Evolutionary conservation across 345 rosid genomes (phyloP).

Genomic region (Citrus sp.): DNA sequence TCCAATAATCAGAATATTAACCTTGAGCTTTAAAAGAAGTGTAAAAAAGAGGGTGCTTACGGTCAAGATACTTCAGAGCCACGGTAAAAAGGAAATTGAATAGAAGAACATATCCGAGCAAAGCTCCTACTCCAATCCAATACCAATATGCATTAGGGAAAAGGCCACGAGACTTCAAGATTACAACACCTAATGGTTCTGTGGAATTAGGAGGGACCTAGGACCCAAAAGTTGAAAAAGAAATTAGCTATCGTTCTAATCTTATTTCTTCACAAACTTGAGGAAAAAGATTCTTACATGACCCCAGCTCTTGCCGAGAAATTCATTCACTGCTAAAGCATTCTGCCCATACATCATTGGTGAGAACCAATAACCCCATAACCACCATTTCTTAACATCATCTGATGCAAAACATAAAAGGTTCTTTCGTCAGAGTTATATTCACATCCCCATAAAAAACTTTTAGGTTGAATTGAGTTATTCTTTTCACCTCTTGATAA

Average conservation of each 20-base stretch:
- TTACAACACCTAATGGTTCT: conserved; percentile 62
- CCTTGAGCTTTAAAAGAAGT: neutral
- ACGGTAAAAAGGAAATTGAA: conserved; percentile 70
- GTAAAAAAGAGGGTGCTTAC: conserved; percentile 40
- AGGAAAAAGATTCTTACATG: conserved; percentile 36
- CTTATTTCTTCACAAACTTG: neutral
- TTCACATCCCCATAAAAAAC: neutral
- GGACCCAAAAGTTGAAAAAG: conserved; percentile 8
- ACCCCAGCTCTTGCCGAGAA: conserved; percentile 57
- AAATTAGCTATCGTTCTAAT: neutral
- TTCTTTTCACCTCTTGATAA: conserved; percentile 42
- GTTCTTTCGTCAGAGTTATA: conserved; percentile 15
- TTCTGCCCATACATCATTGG: conserved; percentile 69
- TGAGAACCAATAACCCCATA: conserved; percentile 71
- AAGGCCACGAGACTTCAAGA: conserved; percentile 66
- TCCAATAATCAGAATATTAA: conserved; percentile 13
- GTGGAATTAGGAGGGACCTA: conserved; percentile 53
- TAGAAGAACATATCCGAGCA: conserved; percentile 51
- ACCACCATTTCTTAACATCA: conserved; percentile 57
- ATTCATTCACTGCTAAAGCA: conserved; percentile 59
- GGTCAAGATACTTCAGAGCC: conserved; percentile 63
- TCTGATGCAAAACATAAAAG: conserved; percentile 25
- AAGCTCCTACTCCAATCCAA: conserved; percentile 78
- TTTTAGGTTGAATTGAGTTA: neutral
- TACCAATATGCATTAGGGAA: conserved; percentile 76